These are phyloP conservation scores for Geoglossum cookeanum DNA, from an alignment of 2,329 filamentous ascomycete genomes.

Conservation along the genomic window DNA sequence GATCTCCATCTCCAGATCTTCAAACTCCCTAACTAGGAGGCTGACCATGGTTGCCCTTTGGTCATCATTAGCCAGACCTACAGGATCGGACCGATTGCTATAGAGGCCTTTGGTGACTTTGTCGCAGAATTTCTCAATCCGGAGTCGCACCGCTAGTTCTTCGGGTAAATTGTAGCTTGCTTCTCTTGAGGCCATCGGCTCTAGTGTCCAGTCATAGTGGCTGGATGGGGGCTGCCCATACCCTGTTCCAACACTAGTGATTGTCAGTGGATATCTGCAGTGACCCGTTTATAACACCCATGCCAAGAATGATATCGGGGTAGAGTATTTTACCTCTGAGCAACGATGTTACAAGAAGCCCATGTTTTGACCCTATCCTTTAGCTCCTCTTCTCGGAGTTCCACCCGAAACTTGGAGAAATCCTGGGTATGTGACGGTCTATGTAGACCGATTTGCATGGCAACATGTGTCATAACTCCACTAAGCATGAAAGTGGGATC, in stretches of 20 bases:
- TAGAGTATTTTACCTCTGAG: conserved; percentile 36
- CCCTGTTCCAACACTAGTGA: conserved; percentile 50
- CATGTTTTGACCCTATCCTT: conserved; percentile 63
- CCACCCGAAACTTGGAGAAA: conserved; percentile 56
- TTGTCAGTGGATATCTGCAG: conserved; percentile 6
- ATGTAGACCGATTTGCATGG: conserved; percentile 66
- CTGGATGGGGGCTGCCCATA: conserved; percentile 67
- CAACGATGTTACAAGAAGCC: conserved; percentile 72
- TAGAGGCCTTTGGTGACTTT: conserved; percentile 66
- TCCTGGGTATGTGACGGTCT: conserved; percentile 67
- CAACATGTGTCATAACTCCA: conserved; percentile 73
- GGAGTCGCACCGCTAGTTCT: conserved; percentile 47
- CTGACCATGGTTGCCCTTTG: conserved; percentile 47
- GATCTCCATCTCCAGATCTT: conserved; percentile 34
- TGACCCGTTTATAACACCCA: conserved; percentile 1
- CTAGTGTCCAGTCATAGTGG: conserved; percentile 57
- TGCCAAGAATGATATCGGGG: background rate
- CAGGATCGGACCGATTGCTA: conserved; percentile 54
- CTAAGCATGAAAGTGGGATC: conserved; percentile 69
- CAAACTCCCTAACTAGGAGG: conserved; percentile 45
- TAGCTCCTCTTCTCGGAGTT: conserved; percentile 61
- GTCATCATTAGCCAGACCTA: conserved; percentile 48
- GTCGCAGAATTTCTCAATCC: conserved; percentile 57
- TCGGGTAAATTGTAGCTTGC: conserved; percentile 34
- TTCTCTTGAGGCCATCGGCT: conserved; percentile 38